These are phyloP conservation scores for Crithidia thermophila DNA, from an alignment of 208 protist species.

Conservation along the genomic window DNA sequence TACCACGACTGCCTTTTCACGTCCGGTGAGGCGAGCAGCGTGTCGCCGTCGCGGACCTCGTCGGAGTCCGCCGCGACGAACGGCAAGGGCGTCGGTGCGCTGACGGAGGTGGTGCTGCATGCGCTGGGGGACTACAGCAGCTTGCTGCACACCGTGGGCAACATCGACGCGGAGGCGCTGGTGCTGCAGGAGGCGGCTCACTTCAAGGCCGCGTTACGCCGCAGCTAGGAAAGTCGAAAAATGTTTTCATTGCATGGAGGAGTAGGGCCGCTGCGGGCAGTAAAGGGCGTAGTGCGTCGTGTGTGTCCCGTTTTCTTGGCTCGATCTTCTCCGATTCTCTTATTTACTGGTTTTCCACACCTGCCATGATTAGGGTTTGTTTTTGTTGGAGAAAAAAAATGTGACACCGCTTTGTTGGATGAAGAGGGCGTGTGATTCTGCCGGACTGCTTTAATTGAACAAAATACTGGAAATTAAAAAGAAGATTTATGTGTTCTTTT, in stretches of 20 bases:
- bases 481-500: no score
- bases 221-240: not conserved
- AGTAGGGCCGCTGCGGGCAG: no score
- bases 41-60: constrained; percentile 8
- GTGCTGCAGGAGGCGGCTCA: constrained; percentile 48
- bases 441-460: no score
- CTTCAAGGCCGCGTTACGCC: constrained; percentile 39
- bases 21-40: constrained; percentile 6
- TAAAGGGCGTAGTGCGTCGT: no score
- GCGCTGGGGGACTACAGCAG: constrained; percentile 59
- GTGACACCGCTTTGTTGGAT: no score
- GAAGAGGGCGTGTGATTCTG: no score
- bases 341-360: not conserved
- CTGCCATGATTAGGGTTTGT: no score
- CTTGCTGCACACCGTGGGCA: constrained; percentile 66
- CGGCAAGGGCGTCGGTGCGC: not conserved
- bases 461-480: no score
- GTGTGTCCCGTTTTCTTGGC: not conserved
- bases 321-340: not conserved
- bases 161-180: constrained; percentile 36
- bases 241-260: not conserved
- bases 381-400: no score
- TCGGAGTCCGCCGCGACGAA: not conserved
- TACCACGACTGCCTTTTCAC: constrained; percentile 19
- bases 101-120: constrained; percentile 42